Base-by-base conservation (phyloP, 352 stramenopile species). In the Phytophthora pini region DNA sequence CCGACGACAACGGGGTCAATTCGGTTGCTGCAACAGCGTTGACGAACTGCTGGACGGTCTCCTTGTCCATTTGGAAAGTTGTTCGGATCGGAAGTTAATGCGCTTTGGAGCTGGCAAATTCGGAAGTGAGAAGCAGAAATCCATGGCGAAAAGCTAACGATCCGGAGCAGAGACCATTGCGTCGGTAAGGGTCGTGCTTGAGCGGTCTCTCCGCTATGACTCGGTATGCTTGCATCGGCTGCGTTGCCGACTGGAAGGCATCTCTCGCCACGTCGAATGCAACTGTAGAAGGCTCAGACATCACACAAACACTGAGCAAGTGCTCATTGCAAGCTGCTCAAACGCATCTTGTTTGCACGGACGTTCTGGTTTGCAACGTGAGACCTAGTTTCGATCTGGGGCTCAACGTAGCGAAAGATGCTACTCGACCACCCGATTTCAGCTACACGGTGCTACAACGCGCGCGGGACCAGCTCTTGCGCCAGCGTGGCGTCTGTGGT, bases 171-270 rank as follows among this genome's bases (percentile, higher is more conserved):
- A 67, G 32, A 55, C 59, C 49, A 39, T 52, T 48, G 36, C 17
- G 56, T 22, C 7, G 15, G n/a, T 54, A 22, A 50, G 32, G 10
- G 50, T 54, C 60, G 45, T 70, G 56, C 56, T 26, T 15, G 39
- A 60, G 61, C 29, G 45, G 49, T 59, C 61, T 55, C 53, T 64
- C 56, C n/a, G 48, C 62, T 70, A 52, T 66, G 62, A 57, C 48
- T 48, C 41, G 41, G 3, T 47, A 57, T 70, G 56, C 43, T 70
- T 70, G 36, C 54, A 59, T 49, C 39, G 45, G 43, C 12, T 55
- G 41, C 41, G 45, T 39, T 64, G 24, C 4, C 31, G 26, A 11
- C 52, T 9, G 11, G 39, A 22, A 22, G 24, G 22, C 45, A 63
- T 60, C 53, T 32, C 34, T 64, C 46, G 13, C 24, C n/a, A 55